Conservation (phyloP, 1,284 basidiomycete species). For the Fomes fomentarius region DNA sequence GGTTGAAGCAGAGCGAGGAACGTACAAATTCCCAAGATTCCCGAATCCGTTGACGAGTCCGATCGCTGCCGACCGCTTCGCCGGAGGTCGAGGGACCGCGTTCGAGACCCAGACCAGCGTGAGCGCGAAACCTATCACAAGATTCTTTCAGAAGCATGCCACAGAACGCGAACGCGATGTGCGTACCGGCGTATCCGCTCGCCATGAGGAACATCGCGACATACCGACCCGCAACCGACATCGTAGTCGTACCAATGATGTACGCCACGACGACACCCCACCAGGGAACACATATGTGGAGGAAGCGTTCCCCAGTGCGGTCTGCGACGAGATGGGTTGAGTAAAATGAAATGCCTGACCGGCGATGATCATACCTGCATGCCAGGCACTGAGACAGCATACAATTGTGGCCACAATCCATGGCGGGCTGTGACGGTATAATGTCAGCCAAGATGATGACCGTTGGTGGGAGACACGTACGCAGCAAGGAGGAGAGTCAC, state of each 20-base stretch:
- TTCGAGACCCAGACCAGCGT: slow-evolving; percentile 68
- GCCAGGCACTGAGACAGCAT: slow-evolving; percentile 64
- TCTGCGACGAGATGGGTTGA: slow-evolving; percentile 37
- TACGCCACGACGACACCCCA: slow-evolving; percentile 66
- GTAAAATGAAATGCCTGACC: background rate
- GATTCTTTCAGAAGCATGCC: background rate
- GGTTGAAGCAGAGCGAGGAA: too few species aligned
- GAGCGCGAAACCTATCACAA: slow-evolving; percentile 54
- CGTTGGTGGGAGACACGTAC: slow-evolving; percentile 43
- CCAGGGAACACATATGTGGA: slow-evolving; percentile 64
- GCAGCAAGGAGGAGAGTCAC: slow-evolving; percentile 63
- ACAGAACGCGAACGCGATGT: background rate
- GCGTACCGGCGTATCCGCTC: slow-evolving; percentile 53
- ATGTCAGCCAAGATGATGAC: background rate
- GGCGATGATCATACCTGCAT: slow-evolving; percentile 55
- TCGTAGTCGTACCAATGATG: slow-evolving; percentile 61
- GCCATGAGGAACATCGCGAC: slow-evolving; percentile 73
- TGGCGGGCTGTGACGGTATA: slow-evolving; percentile 50
- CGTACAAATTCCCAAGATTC: slow-evolving; percentile 44
- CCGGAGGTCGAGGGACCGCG: slow-evolving; percentile 64
- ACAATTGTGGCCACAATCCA: slow-evolving; percentile 62
- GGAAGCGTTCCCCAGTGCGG: slow-evolving; percentile 66
- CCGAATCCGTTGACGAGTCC: slow-evolving; percentile 46
- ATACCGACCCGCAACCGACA: slow-evolving; percentile 58
- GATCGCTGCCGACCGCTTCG: slow-evolving; percentile 54